Evolutionary conservation across 1,284 basidiomycete species (phyloP).

Genomic region (Ceratobasidium sp.): DNA sequence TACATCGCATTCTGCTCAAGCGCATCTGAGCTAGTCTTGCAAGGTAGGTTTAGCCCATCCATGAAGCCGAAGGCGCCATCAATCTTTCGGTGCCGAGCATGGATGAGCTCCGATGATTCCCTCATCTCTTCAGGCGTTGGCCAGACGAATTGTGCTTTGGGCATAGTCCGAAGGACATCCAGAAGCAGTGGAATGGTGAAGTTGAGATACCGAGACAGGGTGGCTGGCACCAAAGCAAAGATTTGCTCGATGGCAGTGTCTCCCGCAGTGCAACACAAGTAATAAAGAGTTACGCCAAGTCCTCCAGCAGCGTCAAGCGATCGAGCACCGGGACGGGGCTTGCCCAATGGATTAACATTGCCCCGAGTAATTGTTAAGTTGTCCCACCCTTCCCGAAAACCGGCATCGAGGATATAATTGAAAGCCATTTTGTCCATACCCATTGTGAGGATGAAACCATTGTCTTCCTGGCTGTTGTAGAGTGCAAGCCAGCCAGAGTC

Average conservation of each 20-base stretch:
- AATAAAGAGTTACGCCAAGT: too few relatives aligned
- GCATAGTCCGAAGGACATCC: constrained; percentile 54
- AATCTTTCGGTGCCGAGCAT: constrained; percentile 58
- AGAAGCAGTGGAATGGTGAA: constrained; percentile 59
- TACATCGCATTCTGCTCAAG: constrained; percentile 65
- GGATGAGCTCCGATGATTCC: constrained; percentile 55
- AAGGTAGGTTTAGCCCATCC: constrained; percentile 55
- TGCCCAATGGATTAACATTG: too few relatives aligned
- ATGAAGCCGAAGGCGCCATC: constrained; percentile 60
- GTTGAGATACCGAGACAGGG: constrained; percentile 56
- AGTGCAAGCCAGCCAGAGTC: too few relatives aligned
- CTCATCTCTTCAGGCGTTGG: constrained; percentile 56
- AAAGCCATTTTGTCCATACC: too few relatives aligned
- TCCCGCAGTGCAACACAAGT: too few relatives aligned
- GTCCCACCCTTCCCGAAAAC: too few relatives aligned
- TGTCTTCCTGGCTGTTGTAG: too few relatives aligned
- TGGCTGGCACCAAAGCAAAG: constrained; percentile 56
- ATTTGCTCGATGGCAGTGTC: constrained; percentile 57
- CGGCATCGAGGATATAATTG: too few relatives aligned
- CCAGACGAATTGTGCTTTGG: constrained; percentile 58
- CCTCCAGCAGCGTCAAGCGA: too few relatives aligned
- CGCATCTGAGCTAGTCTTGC: constrained; percentile 54
- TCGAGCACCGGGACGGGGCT: too few relatives aligned
- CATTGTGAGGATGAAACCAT: too few relatives aligned
- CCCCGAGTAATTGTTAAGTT: too few relatives aligned